phyloP scores from a whole-genome alignment of 495 filamentous ascomycete species.

The Penicillium robsamsonii region DNA sequence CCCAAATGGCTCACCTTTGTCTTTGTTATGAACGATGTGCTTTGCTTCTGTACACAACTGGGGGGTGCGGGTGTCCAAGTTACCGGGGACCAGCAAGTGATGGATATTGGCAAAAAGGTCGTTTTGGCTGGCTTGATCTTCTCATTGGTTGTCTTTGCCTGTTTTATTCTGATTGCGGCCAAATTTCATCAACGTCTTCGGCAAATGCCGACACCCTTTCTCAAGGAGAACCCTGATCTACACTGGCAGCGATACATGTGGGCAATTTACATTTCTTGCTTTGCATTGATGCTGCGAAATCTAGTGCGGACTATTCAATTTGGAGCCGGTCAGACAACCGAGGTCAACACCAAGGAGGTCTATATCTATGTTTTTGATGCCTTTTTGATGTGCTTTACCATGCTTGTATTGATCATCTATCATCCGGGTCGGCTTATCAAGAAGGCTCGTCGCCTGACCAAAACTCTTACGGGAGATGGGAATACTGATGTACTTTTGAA shows the following conservation, averaged over 20 bases:
- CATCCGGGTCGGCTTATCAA: slow-evolving; percentile 38
- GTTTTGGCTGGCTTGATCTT: slow-evolving; percentile 36
- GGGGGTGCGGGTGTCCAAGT: slow-evolving; percentile 45
- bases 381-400: slow-evolving; percentile 29
- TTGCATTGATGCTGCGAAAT: slow-evolving; percentile 40
- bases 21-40: slow-evolving; percentile 40
- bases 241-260: slow-evolving; percentile 36
- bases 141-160: slow-evolving; percentile 30
- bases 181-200: slow-evolving; percentile 25
- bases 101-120: slow-evolving; percentile 35
- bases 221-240: slow-evolving; percentile 15
- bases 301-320: slow-evolving; percentile 46
- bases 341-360: slow-evolving; percentile 31
- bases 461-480: slow-evolving; percentile 8
- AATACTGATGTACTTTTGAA: slow-evolving; percentile 21
- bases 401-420: slow-evolving; percentile 26
- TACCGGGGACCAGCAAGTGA: slow-evolving; percentile 29
- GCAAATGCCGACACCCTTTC: slow-evolving; percentile 11
- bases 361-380: slow-evolving; percentile 45
- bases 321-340: slow-evolving; percentile 18
- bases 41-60: slow-evolving; percentile 37
- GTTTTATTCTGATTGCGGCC: slow-evolving; percentile 29
- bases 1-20: slow-evolving; percentile 29
- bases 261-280: slow-evolving; percentile 38
- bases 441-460: slow-evolving; percentile 17